Base-by-base conservation (phyloP, 805 yeast genomes). In the Kluyveromyces aestuarii region DNA sequence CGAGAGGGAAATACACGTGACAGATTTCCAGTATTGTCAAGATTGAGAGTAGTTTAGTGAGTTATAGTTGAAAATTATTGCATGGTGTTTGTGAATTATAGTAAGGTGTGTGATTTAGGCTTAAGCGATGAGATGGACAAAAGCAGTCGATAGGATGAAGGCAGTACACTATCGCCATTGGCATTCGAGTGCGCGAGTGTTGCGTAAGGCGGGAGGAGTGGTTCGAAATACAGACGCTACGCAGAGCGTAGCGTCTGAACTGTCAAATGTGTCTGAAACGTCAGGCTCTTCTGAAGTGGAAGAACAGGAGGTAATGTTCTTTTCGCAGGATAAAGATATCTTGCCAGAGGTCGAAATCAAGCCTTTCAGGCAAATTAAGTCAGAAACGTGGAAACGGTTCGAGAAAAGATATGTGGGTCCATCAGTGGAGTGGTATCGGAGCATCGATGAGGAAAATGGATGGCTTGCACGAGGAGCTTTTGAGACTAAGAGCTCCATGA, bases 321-420 rank as follows among this genome's bases (percentile, higher is more conserved):
- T 61, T 30, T 39, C 52, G 27, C 57, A 64, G 36, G 61, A 62
- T 1, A 55, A 48, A 21, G 64, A 52, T 9, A 42, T 63, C n/a
- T 65, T 62, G 44, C 63, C 66, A 8, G 60, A 53, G 3, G 51
- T 58, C 8, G 60, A 57, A 17, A 56, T 64, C 4, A 63, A 62
- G 40, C 50, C 53, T 46, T 41, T 60, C 9, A 17, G 50, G 16
- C 55, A 53, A 10, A 60, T 62, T 39, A 49, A 46, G n/a, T 33
- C 39, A 6, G 59, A 58, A 27, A 58, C 51, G 16, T 40, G 50
- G 11, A 45, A 50, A 25, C 48, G 64, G 17, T 63, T 52, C 45
- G 36, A 45, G 8, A 49, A 52, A 9, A 53, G 62, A 33, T 58
- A 60, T 43, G 14, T 53, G 6, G 19, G 39, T 5, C 68, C 69